phyloP scores from a whole-genome alignment of 768 basidiomycete genomes.

The Kwoniella dejecticola region DNA sequence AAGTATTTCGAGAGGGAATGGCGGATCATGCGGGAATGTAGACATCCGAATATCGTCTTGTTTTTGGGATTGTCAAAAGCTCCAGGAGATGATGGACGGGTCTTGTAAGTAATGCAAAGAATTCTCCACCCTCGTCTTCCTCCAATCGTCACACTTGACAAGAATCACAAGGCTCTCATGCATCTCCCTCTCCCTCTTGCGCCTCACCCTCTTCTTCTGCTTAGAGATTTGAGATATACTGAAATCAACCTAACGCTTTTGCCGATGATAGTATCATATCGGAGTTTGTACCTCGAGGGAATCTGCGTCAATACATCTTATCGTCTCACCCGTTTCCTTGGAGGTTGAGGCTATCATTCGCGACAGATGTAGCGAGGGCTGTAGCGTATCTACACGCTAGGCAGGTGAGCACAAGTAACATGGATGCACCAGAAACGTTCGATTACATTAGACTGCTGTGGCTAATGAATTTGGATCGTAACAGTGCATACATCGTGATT shows the following conservation, averaged over 20 bases:
- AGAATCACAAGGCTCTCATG: no score
- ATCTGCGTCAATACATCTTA: conserved; percentile 86
- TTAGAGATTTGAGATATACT: no score
- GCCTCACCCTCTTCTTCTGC: no score
- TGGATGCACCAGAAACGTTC: no score
- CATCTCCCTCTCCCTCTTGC: no score
- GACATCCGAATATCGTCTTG: conserved; percentile 89
- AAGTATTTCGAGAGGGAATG: conserved; percentile 99
- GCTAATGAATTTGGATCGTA: neutral
- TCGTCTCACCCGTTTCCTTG: conserved; percentile 78
- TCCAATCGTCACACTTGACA: neutral
- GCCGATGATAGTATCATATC: conserved; percentile 77
- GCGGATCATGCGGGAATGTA: conserved; percentile 88
- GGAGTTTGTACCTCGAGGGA: conserved; percentile 75
- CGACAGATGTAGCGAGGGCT: conserved; percentile 88
- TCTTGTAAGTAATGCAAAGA: conserved; percentile 60
- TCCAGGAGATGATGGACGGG: conserved; percentile 42
- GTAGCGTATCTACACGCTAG: conserved; percentile 97
- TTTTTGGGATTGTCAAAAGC: conserved; percentile 68
- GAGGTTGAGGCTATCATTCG: conserved; percentile 90
- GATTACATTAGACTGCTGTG: neutral
- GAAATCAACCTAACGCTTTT: no score
- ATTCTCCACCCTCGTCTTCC: neutral
- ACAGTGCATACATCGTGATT: conserved; percentile 65
- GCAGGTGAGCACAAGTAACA: conserved; percentile 57